These are phyloP conservation scores for Tricholoma hemisulphureum DNA, from an alignment of 768 basidiomycete species.

Conservation along the genomic window DNA sequence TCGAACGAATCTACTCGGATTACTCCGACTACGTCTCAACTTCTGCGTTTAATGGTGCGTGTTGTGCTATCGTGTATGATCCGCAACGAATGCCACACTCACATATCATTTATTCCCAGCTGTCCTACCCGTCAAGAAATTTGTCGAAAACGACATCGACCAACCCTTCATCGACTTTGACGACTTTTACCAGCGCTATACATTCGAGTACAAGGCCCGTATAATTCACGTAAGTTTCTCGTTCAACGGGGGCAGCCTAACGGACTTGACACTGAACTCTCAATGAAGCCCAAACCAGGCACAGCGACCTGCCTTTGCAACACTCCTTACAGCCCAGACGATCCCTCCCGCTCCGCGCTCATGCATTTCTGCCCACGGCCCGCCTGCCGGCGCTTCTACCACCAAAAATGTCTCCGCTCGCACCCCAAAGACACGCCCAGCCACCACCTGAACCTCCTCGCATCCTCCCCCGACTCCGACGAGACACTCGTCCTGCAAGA, in stretches of 20 bases:
- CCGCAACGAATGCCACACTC: too few relatives aligned
- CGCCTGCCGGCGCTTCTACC: constrained; percentile 45
- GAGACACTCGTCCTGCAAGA: constrained; percentile 2
- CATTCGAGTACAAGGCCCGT: constrained; percentile 33
- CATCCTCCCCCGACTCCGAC: constrained; percentile 10
- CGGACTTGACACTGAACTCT: background rate
- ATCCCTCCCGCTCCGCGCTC: constrained; percentile 19
- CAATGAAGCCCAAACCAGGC: constrained; percentile 42
- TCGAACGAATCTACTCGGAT: constrained; percentile 51
- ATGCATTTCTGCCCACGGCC: constrained; percentile 62
- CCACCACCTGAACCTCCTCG: constrained; percentile 28
- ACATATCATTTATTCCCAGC: constrained; percentile 25
- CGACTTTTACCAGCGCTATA: constrained; percentile 49
- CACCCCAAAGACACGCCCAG: constrained; percentile 21
- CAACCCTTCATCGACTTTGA: constrained; percentile 39
- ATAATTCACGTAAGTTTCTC: constrained; percentile 34
- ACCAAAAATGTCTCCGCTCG: constrained; percentile 43
- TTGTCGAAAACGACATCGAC: constrained; percentile 38
- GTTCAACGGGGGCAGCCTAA: background rate
- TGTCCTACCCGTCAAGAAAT: constrained; percentile 29
- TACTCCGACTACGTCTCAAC: constrained; percentile 47
- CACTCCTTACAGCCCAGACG: constrained; percentile 45
- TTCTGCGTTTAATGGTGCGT: constrained; percentile 45
- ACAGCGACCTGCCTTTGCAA: constrained; percentile 44
- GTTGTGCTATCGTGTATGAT: background rate